phyloP scores from a whole-genome alignment of 495 filamentous ascomycete species.

The Penicillium dipodomyicola region DNA sequence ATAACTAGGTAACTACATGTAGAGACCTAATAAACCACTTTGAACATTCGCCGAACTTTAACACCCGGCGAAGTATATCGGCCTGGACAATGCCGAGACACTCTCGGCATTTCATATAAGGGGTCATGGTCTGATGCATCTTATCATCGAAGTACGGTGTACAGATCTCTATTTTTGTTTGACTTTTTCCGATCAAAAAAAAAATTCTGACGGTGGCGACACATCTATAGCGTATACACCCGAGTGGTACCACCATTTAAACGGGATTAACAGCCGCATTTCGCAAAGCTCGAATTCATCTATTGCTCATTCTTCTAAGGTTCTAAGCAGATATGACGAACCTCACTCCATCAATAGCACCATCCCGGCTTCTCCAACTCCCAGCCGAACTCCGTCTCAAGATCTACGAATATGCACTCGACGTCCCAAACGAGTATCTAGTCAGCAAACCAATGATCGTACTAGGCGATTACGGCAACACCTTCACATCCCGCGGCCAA shows the following conservation, averaged over 20 bases:
- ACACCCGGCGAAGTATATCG: not conserved
- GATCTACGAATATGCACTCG: constrained; percentile 44
- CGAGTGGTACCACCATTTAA: constrained; percentile 6
- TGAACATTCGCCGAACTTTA: no score
- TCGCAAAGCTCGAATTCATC: not conserved
- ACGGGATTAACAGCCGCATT: not conserved
- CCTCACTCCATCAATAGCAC: not conserved
- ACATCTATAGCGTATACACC: not conserved
- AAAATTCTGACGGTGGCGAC: constrained; percentile 12
- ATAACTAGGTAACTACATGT: no score
- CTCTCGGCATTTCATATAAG: not conserved
- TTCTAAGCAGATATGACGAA: not conserved
- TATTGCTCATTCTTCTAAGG: not conserved
- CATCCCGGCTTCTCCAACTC: constrained; percentile 29
- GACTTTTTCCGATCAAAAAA: not conserved
- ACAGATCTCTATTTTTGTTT: not conserved
- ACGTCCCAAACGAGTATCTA: constrained; percentile 37
- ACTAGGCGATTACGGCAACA: constrained; percentile 33
- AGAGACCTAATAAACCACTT: no score
- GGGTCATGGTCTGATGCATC: not conserved
- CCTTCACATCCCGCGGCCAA: constrained; percentile 32
- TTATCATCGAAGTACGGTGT: not conserved
- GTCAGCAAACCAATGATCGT: constrained; percentile 36
- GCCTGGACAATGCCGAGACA: no score
- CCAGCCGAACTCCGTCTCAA: constrained; percentile 40